phyloP scores from a whole-genome alignment of 2,329 filamentous ascomycete species.

The Escovopsis sp. region DNA sequence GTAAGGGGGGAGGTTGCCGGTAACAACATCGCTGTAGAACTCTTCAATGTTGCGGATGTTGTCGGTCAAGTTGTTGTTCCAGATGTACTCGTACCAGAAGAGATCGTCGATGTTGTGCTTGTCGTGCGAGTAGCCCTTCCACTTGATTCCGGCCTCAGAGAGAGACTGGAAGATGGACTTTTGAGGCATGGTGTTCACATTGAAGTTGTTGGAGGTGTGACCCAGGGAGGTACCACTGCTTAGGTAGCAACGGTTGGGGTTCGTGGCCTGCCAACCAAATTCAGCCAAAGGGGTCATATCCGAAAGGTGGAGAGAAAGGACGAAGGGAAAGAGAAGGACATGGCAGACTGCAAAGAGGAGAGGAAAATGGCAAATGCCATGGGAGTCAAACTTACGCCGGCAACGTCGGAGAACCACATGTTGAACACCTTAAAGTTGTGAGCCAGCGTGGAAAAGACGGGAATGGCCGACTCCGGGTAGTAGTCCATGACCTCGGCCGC shows the following conservation, averaged over 20 bases:
- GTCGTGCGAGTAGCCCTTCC: conserved; percentile 32
- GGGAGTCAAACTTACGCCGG: too few species aligned
- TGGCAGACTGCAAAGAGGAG: too few species aligned
- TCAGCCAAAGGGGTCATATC: too few species aligned
- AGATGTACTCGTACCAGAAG: conserved; percentile 27
- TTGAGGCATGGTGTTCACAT: conserved; percentile 14
- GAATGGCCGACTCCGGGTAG: conserved; percentile 27
- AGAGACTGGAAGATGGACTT: conserved; percentile 27
- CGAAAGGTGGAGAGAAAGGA: too few species aligned
- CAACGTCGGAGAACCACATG: conserved; percentile 28
- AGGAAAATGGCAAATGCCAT: too few species aligned
- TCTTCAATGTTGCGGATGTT: conserved; percentile 15
- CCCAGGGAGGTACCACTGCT: conserved; percentile 16
- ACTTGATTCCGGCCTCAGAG: conserved; percentile 23
- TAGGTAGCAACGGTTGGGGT: conserved; percentile 25
- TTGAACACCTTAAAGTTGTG: conserved; percentile 29
- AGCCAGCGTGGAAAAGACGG: conserved; percentile 23
- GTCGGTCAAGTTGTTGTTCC: conserved; percentile 16
- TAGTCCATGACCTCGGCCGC: conserved; percentile 27
- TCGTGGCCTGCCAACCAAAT: conserved; percentile 27
- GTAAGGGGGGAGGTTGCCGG: conserved; percentile 28
- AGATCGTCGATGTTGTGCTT: conserved; percentile 27
- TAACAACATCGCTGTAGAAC: conserved; percentile 29
- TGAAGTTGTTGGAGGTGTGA: conserved; percentile 17
- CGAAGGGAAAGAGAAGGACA: too few species aligned